Evolutionary conservation across 129 eudicot species (phyloP), one percentile per base, ranked within the genome.

Genomic region (Kitagawia praeruptora): DNA sequence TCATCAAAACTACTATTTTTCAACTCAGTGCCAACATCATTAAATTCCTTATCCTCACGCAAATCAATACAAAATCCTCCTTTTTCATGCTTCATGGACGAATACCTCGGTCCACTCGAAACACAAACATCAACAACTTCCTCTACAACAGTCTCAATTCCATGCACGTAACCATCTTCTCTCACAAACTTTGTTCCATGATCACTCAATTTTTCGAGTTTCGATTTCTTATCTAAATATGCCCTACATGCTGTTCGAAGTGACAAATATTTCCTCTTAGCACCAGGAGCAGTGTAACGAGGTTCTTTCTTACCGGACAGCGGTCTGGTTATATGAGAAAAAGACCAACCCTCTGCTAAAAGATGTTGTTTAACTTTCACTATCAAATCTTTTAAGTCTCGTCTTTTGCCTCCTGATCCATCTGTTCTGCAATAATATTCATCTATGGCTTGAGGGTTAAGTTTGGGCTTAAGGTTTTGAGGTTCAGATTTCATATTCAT

Each of bases 281-380:
- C 14, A 4, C 6, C 15, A 16, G 61, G 42, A 45, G 61, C 2
- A 1, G 12, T 46, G 37, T 75, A 75, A 8, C 77, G 21, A 9
- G 37, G 51, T 28, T 75, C 77, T 27, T 0, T 47, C 2, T 2
- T 12, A 0, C 56, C 77, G 31, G 9, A 5, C 15, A n/a, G n/a
- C n/a, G 28, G 3, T 44, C 19, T 11, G 25, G 0, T 0, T 19
- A 3, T 1, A 13, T 14, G 28, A 27, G 2, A 2, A 5, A 75
- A 46, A 75, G n/a, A 45, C 77, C 77, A 75, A 3, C 77, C 77
- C 5, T 5, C 40, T 0, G 77, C 77, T n/a, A 38, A 5, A 0
- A 75, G 61, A 75, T 75, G 77, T 27, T 75, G 77, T 16, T 46
- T 75, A 14, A 42, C 77, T 44, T 73, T 73, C 54, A 44, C 2